Percentiles rank a stretch among this genome's conserved stretches.
These are phyloP conservation scores for Scytalidium sp. DNA, from an alignment of 2,329 filamentous ascomycete species.

Conservation along the genomic window DNA sequence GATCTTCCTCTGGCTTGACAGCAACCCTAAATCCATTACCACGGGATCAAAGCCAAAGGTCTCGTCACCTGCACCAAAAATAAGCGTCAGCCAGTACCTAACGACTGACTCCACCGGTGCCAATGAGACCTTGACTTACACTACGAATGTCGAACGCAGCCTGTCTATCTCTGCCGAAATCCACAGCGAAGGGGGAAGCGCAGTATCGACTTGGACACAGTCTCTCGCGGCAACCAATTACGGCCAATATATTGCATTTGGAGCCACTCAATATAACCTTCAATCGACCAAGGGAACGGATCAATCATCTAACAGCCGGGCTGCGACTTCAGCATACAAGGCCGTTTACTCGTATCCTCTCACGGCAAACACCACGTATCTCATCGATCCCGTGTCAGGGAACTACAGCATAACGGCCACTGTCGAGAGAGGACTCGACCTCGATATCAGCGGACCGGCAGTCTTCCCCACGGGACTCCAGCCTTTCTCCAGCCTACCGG, in stretches of 20 bases:
- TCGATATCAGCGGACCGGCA: conserved; percentile 40
- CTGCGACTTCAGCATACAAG: conserved; percentile 17
- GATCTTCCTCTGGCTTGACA: conserved; percentile 73
- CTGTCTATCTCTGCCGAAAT: conserved; percentile 53
- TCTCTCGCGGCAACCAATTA: conserved; percentile 51
- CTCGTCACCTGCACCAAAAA: conserved; percentile 34
- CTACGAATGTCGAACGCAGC: conserved; percentile 50
- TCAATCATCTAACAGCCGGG: conserved; percentile 23
- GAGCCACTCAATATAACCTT: conserved; percentile 49
- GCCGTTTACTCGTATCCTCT: conserved; percentile 58
- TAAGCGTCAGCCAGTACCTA: conserved; percentile 48
- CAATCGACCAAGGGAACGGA: conserved; percentile 50
- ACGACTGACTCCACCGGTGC: conserved; percentile 44
- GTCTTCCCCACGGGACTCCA: conserved; percentile 61
- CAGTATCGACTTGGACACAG: conserved; percentile 54
- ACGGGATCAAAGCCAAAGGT: conserved; percentile 41
- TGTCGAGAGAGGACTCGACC: conserved; percentile 46
- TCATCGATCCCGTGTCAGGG: conserved; percentile 36
- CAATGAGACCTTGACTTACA: conserved; percentile 59
- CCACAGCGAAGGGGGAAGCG: conserved; percentile 42
- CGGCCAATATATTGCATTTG: conserved; percentile 52
- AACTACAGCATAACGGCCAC: conserved; percentile 46
- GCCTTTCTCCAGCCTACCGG: conserved; percentile 41
- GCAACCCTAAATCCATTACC: conserved; percentile 43
- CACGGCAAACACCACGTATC: conserved; percentile 50